phyloP scores from a whole-genome alignment of 176 grass and related monocot genomes.

The Triticum dicoccoides region DNA sequence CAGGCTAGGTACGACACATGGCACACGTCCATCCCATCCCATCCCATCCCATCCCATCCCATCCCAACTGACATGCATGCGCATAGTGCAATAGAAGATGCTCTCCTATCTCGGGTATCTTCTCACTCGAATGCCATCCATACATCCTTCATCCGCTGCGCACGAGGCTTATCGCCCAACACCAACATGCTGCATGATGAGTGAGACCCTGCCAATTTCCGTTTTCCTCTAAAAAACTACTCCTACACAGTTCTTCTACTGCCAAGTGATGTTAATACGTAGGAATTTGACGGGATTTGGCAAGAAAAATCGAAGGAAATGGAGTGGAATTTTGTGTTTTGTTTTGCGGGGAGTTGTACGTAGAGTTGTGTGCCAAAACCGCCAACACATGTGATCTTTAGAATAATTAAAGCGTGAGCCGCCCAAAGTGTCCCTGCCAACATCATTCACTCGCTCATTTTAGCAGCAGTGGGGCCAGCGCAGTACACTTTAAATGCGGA shows the following conservation, averaged over 20 bases:
- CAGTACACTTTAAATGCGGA: constrained; percentile 21
- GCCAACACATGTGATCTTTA: background rate
- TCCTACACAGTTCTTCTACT: background rate
- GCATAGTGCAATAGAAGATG: background rate
- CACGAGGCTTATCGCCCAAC: background rate
- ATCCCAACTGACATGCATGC: background rate
- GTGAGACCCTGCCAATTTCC: background rate
- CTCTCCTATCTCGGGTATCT: background rate
- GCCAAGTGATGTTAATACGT: background rate
- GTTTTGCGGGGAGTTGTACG: no score
- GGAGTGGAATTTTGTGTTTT: no score
- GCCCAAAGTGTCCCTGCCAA: background rate
- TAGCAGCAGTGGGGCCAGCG: background rate
- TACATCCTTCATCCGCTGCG: constrained; percentile 9
- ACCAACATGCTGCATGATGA: background rate
- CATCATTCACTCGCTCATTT: background rate
- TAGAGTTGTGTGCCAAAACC: background rate
- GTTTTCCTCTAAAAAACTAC: no score
- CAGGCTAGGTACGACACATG: constrained; percentile 2
- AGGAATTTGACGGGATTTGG: background rate
- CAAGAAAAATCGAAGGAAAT: background rate
- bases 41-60: background rate
- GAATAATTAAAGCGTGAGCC: constrained; percentile 3
- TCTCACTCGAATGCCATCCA: constrained; percentile 27
- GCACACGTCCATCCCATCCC: background rate